These are phyloP conservation scores for Albifimbria verrucaria DNA, from an alignment of 2,329 filamentous ascomycete species.

Conservation along the genomic window DNA sequence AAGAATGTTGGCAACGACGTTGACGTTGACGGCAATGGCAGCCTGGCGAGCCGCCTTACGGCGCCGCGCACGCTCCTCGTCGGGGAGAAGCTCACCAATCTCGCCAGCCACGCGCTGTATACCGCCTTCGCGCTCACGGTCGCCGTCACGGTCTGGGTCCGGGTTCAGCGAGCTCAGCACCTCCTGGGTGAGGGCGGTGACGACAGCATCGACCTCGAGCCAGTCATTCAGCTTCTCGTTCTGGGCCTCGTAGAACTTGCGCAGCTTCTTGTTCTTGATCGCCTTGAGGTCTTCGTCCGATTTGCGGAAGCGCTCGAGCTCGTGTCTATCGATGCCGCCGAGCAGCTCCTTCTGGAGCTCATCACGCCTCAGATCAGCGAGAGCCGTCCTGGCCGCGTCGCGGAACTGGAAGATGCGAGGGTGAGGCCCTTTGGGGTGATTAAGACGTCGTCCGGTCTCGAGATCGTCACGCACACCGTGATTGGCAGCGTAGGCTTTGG, in stretches of 20 bases:
- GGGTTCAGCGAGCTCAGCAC: conserved; percentile 31
- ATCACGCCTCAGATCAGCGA: conserved; percentile 25
- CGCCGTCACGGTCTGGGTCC: conserved; percentile 29
- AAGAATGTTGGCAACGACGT: conserved; percentile 70
- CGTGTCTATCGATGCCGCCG: conserved; percentile 23
- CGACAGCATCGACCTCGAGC: conserved; percentile 30
- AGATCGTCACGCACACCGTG: background rate
- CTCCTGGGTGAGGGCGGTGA: conserved; percentile 29
- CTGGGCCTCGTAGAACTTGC: conserved; percentile 25
- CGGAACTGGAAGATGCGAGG: conserved; percentile 35
- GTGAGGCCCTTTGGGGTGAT: conserved; percentile 10
- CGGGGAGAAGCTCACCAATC: conserved; percentile 26
- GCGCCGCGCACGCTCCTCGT: conserved; percentile 26
- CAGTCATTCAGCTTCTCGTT: conserved; percentile 29
- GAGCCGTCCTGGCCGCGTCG: conserved; percentile 24
- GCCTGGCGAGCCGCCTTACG: conserved; percentile 18
- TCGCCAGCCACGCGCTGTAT: conserved; percentile 26
- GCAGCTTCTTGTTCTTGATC: conserved; percentile 24
- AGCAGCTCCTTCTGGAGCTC: conserved; percentile 27
- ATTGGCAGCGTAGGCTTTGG: background rate
- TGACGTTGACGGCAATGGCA: conserved; percentile 73
- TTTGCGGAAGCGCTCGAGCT: conserved; percentile 26
- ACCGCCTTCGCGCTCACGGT: conserved; percentile 24
- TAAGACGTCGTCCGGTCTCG: background rate
- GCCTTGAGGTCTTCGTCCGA: conserved; percentile 21